Base-by-base conservation (phyloP, 2,329 filamentous ascomycete genomes). In the Onygenales sp. region DNA sequence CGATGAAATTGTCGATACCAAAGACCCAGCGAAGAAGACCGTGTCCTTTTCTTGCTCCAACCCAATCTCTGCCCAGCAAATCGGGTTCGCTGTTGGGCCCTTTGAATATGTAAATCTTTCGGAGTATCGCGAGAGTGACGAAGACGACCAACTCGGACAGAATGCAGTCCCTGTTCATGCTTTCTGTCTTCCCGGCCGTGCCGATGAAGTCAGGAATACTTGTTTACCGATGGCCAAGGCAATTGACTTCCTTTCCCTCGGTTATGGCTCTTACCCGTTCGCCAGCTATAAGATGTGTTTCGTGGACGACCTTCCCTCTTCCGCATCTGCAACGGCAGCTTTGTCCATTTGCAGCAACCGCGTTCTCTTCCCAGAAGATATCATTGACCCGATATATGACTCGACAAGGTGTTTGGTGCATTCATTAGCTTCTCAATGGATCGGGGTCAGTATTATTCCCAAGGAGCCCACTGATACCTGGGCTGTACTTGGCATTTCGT, bases 41-140 rank as follows among this genome's bases (percentile, higher is more conserved):
- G 87, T 93, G 66, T 88, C 86, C 0, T 98, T 97, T 65, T 82
- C 84, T 53, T 85, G 87, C 49, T 80, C 81, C 55, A 83, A 84
- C 57, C 83, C 86, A 50, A 82, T 93, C 7, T 84, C 90, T 1
- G 86, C 92, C 1, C 87, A 91, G 57, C 92, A 97, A 66, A 84
- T 98, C 58, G 92, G 91, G 4, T 95, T 98, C 68, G 88, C 90
- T 2, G 82, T 97, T 53, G 93, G 94, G 0, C 93, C 94, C 0
- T 98, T 98, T 66, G 90, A 97, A 69, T 86, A 92, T 60, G 85
- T 97, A 51, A 89, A 96, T 64, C 76, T 98, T 5, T 86, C 89
- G 2, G 87, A 92, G 61, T 95, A 89, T 63, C 84, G 94, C 50
- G 89, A 91, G 45, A 89, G 89, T 57, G 89, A 94, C 60, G 89